phyloP scores from a whole-genome alignment of 2,329 filamentous ascomycete genomes.

The Xylaria hypoxylon region DNA sequence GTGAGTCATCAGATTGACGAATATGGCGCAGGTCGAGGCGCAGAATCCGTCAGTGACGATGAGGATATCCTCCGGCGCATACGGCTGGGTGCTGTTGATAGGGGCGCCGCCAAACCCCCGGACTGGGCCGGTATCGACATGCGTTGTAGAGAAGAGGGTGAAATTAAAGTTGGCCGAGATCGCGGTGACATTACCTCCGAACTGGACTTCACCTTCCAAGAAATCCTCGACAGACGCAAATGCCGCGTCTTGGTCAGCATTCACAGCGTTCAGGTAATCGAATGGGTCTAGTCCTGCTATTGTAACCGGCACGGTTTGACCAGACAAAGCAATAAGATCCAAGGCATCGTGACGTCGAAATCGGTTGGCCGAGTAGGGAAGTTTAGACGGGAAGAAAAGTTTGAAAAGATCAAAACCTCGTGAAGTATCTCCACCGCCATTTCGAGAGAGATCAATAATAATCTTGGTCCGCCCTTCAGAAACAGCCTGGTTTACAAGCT shows the following conservation, averaged over 20 bases:
- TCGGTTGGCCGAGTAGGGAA: conserved; percentile 23
- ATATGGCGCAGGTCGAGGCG: conserved; percentile 28
- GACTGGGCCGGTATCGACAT: conserved; percentile 3
- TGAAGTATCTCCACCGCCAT: conserved; percentile 17
- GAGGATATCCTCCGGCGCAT: conserved; percentile 23
- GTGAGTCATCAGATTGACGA: conserved; percentile 27
- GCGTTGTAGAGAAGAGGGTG: conserved; percentile 7
- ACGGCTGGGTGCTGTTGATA: conserved; percentile 23
- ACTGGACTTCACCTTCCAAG: conserved; percentile 14
- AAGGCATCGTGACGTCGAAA: conserved; percentile 26
- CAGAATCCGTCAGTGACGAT: conserved; percentile 32
- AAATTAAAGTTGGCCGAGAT: conserved; percentile 27
- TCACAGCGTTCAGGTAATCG: conserved; percentile 3
- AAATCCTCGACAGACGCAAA: conserved; percentile 22
- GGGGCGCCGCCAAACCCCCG: conserved; percentile 17
- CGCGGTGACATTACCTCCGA: conserved; percentile 23
- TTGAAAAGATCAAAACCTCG: conserved; percentile 29
- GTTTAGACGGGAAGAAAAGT: conserved; percentile 26
- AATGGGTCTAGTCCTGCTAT: not conserved
- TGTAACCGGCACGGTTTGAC: not conserved
- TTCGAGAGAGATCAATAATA: conserved; percentile 25
- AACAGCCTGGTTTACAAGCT: conserved; percentile 23
- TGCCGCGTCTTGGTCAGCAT: conserved; percentile 2
- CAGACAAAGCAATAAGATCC: conserved; percentile 9
- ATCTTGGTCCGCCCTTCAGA: conserved; percentile 14